These are phyloP conservation scores for Nitzschia sp. DNA, from an alignment of 108 stramenopile species.

Conservation along the genomic window DNA sequence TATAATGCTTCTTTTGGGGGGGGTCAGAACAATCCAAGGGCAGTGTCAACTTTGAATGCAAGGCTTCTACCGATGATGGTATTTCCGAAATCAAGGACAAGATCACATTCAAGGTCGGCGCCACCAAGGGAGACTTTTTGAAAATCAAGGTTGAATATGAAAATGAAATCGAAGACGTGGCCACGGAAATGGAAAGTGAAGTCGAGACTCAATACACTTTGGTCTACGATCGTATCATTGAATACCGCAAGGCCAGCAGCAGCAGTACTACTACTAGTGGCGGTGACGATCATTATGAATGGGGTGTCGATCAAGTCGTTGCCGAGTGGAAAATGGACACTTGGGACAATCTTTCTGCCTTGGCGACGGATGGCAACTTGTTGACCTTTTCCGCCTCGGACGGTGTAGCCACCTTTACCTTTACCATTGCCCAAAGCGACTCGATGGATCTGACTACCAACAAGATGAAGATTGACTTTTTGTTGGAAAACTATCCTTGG, in stretches of 20 bases:
- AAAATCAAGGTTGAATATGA: constrained; percentile 12
- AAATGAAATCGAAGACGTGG: constrained; percentile 1
- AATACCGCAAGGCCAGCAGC: constrained; percentile 19
- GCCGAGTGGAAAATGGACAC: neutral
- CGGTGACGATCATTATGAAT: constrained; percentile 14
- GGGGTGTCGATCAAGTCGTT: constrained; percentile 17
- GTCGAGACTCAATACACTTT: constrained; percentile 19
- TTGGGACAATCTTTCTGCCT: neutral
- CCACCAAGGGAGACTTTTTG: neutral
- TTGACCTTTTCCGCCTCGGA: constrained; percentile 5
- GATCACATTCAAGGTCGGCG: constrained; percentile 7
- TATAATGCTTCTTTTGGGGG: neutral
- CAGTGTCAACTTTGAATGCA: constrained; percentile 15
- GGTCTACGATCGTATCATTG: constrained; percentile 30
- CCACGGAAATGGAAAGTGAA: neutral
- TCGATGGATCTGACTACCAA: constrained; percentile 20
- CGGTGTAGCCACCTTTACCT: constrained; percentile 11
- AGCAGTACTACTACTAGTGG: neutral
- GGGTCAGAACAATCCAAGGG: neutral
- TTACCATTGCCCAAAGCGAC: constrained; percentile 21
- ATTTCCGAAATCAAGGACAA: constrained; percentile 9
- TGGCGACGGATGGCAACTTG: constrained; percentile 3
- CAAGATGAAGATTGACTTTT: constrained; percentile 43
- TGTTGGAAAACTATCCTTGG: constrained; percentile 31
- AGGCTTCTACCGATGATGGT: neutral